These are phyloP conservation scores for Fusarium euwallaceae DNA, from an alignment of 2,329 filamentous ascomycete species.

Conservation along the genomic window DNA sequence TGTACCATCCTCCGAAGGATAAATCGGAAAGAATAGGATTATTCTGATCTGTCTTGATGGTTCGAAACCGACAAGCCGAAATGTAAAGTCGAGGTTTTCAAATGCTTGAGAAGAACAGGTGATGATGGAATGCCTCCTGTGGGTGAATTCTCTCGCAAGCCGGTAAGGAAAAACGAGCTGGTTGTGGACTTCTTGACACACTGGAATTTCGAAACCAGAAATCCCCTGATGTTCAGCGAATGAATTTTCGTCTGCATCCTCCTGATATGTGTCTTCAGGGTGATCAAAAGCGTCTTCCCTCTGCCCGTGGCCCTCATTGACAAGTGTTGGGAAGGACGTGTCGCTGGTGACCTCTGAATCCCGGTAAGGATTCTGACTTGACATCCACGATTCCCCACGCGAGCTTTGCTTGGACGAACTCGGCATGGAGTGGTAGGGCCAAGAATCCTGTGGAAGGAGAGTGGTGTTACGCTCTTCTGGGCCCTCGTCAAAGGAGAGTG, in stretches of 20 bases:
- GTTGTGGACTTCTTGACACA: no score
- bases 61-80: neutral
- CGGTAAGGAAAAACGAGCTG: no score
- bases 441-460: neutral
- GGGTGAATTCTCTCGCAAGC: neutral
- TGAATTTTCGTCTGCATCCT: neutral
- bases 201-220: neutral
- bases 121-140: neutral
- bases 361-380: neutral
- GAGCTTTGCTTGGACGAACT: neutral
- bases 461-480: neutral
- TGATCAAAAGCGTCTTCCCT: neutral
- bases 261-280: neutral
- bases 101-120: neutral
- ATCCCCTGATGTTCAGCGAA: neutral
- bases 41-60: neutral
- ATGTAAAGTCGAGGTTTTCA: neutral
- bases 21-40: neutral
- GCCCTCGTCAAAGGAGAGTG: neutral
- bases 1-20: rapidly evolving
- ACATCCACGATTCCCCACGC: neutral
- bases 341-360: neutral
- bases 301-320: neutral
- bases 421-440: neutral
- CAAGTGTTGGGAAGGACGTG: neutral